These are phyloP conservation scores for Voacanga thouarsii DNA, from an alignment of 257 asterid genomes.

Conservation along the genomic window DNA sequence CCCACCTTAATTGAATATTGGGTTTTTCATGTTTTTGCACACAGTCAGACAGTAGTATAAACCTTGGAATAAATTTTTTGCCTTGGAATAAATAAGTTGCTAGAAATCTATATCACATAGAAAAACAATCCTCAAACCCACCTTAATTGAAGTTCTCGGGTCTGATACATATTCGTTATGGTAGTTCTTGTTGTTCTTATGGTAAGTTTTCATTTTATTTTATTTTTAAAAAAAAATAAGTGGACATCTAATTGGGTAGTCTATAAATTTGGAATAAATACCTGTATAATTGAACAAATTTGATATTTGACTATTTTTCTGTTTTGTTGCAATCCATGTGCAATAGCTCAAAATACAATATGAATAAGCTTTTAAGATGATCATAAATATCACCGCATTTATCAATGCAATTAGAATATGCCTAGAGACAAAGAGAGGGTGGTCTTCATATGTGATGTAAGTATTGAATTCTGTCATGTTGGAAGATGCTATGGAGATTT, in stretches of 20 bases:
- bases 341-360: background rate
- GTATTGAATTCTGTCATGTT: background rate
- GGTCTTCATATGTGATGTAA: no score
- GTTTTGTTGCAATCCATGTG: background rate
- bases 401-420: no score
- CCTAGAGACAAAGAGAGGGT: background rate
- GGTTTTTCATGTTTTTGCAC: no score
- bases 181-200: conserved; percentile 57
- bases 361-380: background rate
- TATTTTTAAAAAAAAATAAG: no score
- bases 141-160: no score
- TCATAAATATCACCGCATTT: background rate
- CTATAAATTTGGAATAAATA: background rate
- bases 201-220: conserved; percentile 49
- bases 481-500: background rate
- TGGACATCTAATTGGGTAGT: background rate
- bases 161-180: conserved; percentile 42
- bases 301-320: background rate
- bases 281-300: conserved; percentile 5
- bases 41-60: no score
- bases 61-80: no score
- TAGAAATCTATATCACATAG: no score
- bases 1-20: no score
- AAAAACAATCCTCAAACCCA: no score
- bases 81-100: no score